Base-by-base conservation (phyloP, 2,329 filamentous ascomycete species). In the Fusarium sp. region DNA sequence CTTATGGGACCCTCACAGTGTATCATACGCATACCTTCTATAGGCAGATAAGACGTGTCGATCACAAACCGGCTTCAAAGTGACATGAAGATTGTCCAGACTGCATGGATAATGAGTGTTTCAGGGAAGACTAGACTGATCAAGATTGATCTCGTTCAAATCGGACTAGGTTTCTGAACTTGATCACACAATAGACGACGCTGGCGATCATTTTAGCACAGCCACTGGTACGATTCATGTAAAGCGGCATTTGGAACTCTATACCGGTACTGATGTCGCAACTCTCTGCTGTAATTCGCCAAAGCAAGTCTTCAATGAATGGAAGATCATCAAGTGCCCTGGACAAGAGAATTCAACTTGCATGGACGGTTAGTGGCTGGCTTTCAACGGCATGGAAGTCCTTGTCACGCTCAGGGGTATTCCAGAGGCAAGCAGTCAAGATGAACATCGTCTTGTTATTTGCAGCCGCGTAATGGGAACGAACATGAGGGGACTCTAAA, bases 1-100 rank as follows among this genome's bases (percentile, higher is more conserved):
- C 20, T 33, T 40, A 18, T 46, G n/a, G 37, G 61, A 52, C 64
- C 67, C 69, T 62, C 64, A 71, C 69, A 69, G 67, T 73, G 67
- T 60, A 56, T 57, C 33, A 15, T 49, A 62, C 53, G 27, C 48
- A 59, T 41, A 48, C 20, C 12, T 50, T 46, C 41, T 10, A 72
- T 59, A 72, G 69, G 52, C 32, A 52, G 40, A 55, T 60, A 50
- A 37, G 30, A 30, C 38, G 15, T 23, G 52, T 67, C 49, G 60
- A 71, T 70, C 60, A 48, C 35, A 52, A 44, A 61, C 40, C 42
- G n/a, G 46, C 52, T 35, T 71, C 35, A 20, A 3, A 49, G 48
- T 15, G 30, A 17, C 52, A 72, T 69, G 52, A 71, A 42, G 45
- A 72, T 72, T 55, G n/a, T 42, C 69, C n/a, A 49, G 32, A 35